Conservation (phyloP, 2,329 filamentous ascomycete species). For the Tolypocladium inflatum region DNA sequence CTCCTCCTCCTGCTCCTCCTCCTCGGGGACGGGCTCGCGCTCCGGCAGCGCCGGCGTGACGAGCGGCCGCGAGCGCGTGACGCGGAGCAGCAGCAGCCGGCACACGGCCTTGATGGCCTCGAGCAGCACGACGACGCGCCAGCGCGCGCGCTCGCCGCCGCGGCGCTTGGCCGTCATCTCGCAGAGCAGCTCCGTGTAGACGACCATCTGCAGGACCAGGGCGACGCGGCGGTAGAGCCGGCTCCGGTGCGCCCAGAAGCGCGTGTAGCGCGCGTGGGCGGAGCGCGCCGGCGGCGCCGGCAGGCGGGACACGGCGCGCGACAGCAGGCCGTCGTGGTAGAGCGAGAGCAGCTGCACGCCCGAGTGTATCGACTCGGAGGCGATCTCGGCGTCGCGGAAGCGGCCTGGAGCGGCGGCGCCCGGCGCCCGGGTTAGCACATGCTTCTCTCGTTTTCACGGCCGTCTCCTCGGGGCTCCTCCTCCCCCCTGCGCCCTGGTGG, state of each 20-base stretch:
- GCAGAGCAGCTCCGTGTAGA: constrained; percentile 92
- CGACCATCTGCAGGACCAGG: constrained; percentile 75
- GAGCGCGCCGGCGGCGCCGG: constrained; percentile 43
- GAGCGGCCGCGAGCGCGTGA: constrained; percentile 75
- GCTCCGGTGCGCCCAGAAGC: constrained; percentile 54
- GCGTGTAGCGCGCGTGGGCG: constrained; percentile 56
- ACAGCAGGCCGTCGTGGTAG: constrained; percentile 84
- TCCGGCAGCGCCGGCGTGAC: constrained; percentile 80
- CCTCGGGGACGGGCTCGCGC: constrained; percentile 63
- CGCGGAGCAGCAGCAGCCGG: constrained; percentile 65
- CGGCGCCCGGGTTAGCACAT: not conserved
- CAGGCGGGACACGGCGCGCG: constrained; percentile 51
- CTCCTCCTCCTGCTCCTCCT: constrained; percentile 36
- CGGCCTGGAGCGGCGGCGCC: too few species aligned
- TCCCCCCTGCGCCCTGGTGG: too few species aligned
- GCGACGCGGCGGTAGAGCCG: constrained; percentile 73
- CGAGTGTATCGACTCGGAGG: constrained; percentile 85
- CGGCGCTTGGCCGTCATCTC: constrained; percentile 91
- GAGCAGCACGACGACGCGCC: constrained; percentile 77
- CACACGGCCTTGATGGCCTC: constrained; percentile 84
- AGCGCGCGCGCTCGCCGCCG: constrained; percentile 68
- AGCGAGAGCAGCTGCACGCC: constrained; percentile 82
- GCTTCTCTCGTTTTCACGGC: too few species aligned
- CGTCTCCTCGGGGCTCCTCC: too few species aligned
- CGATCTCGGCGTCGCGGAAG: constrained; percentile 86